Evolutionary conservation across 108 stramenopile species (phyloP).

Genomic region (Fragilaria radians): DNA sequence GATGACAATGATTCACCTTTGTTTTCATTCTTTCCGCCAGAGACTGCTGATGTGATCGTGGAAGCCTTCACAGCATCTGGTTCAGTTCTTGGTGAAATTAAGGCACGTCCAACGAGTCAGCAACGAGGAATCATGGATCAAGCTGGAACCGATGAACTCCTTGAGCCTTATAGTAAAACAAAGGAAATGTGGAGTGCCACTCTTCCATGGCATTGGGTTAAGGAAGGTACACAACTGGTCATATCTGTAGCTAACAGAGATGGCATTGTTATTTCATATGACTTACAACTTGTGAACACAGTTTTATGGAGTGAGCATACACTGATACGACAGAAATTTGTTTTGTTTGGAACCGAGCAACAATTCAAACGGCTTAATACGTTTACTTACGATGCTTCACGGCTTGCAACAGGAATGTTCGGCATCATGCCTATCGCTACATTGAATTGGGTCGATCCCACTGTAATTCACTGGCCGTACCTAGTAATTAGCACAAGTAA

Average conservation of each 20-base stretch:
- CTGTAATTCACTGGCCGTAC: not conserved
- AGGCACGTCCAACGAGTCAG: not conserved
- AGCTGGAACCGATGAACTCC: not conserved
- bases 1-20: not conserved
- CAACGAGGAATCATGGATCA: conserved; percentile 2
- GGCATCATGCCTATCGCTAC: conserved; percentile 3
- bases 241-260: no score
- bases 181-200: conserved; percentile 4
- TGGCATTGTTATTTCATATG: not conserved
- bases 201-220: conserved; percentile 3
- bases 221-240: conserved; percentile 2
- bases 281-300: not conserved
- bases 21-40: not conserved
- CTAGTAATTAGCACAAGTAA: not conserved
- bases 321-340: conserved; percentile 1
- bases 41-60: not conserved
- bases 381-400: not conserved
- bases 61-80: not conserved
- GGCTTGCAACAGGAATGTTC: conserved; percentile 8
- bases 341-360: conserved; percentile 1
- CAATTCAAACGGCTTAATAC: conserved; percentile 1
- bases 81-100: not conserved
- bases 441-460: conserved; percentile 4
- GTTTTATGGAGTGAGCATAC: conserved; percentile 4
- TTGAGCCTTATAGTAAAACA: conserved; percentile 5